These are phyloP conservation scores for Ogataea trehaloabstinens DNA, from an alignment of 805 yeast species.

Conservation along the genomic window DNA sequence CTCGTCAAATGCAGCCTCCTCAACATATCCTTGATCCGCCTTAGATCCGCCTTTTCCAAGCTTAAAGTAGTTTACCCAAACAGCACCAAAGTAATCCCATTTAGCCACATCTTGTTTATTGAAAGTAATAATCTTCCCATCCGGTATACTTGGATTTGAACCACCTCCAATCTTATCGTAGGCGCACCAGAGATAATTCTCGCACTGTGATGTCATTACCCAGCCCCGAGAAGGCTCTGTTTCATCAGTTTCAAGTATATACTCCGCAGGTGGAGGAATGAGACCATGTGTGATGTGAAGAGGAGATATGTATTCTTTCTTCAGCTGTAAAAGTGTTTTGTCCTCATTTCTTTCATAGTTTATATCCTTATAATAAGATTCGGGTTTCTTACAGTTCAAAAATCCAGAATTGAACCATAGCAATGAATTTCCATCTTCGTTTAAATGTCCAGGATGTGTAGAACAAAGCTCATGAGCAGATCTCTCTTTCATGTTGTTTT, in stretches of 20 bases:
- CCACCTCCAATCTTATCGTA: constrained; percentile 55
- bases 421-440: constrained; percentile 48
- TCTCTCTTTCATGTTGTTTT: constrained; percentile 26
- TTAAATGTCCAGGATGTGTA: constrained; percentile 62
- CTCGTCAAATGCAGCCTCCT: constrained; percentile 32
- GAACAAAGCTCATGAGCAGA: constrained; percentile 50
- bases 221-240: constrained; percentile 54
- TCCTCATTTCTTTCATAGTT: constrained; percentile 29
- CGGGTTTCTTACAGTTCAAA: constrained; percentile 51
- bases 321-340: constrained; percentile 28
- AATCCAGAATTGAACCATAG: constrained; percentile 75
- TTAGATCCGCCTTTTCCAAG: constrained; percentile 20
- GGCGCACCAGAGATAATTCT: constrained; percentile 60
- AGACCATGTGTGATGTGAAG: constrained; percentile 44
- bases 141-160: constrained; percentile 35
- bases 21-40: constrained; percentile 28
- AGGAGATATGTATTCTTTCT: constrained; percentile 38
- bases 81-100: constrained; percentile 45
- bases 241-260: constrained; percentile 19
- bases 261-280: constrained; percentile 52
- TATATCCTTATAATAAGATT: constrained; percentile 38
- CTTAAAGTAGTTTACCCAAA: constrained; percentile 49
- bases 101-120: constrained; percentile 28
- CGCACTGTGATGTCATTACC: constrained; percentile 54
- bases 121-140: constrained; percentile 45